Percentiles rank a stretch among this genome's conserved stretches.
Conservation (phyloP, 1,284 basidiomycete species). For the Takashimella tepidaria region DNA sequence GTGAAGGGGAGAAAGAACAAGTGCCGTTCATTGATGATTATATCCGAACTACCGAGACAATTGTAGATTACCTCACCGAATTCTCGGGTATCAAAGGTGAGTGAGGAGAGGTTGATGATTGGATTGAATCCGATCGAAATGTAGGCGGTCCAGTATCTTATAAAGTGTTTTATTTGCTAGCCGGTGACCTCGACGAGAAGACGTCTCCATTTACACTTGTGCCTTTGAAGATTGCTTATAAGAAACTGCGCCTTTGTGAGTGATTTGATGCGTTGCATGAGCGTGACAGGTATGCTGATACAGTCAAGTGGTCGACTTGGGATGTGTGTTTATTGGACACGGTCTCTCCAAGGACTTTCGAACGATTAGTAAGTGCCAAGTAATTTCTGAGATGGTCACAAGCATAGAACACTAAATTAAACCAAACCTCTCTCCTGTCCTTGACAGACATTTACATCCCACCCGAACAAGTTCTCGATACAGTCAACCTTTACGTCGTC, state of each 20-base stretch:
- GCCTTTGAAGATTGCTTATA: constrained; percentile 92
- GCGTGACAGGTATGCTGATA: constrained; percentile 9
- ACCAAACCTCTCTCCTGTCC: too few species aligned
- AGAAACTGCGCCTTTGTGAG: constrained; percentile 76
- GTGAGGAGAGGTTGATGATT: constrained; percentile 28
- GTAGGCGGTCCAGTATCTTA: too few species aligned
- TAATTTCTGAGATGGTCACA: background rate
- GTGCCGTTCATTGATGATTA: constrained; percentile 97
- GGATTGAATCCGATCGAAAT: too few species aligned
- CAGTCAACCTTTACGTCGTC: constrained; percentile 89
- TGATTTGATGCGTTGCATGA: background rate
- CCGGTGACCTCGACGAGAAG: constrained; percentile 83
- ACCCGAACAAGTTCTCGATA: constrained; percentile 91
- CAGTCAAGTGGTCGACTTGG: constrained; percentile 69
- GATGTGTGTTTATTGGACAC: constrained; percentile 96
- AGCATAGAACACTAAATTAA: too few species aligned
- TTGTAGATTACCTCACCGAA: constrained; percentile 95
- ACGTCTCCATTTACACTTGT: constrained; percentile 83
- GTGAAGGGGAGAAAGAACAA: constrained; percentile 70
- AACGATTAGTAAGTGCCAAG: constrained; percentile 77
- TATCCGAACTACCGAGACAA: constrained; percentile 88
- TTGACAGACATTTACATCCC: constrained; percentile 86
- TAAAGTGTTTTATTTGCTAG: constrained; percentile 53
- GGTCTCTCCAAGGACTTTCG: constrained; percentile 99
- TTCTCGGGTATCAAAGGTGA: constrained; percentile 90